Conservation (phyloP, 495 filamentous ascomycete genomes). For the Penicillium lagena region DNA sequence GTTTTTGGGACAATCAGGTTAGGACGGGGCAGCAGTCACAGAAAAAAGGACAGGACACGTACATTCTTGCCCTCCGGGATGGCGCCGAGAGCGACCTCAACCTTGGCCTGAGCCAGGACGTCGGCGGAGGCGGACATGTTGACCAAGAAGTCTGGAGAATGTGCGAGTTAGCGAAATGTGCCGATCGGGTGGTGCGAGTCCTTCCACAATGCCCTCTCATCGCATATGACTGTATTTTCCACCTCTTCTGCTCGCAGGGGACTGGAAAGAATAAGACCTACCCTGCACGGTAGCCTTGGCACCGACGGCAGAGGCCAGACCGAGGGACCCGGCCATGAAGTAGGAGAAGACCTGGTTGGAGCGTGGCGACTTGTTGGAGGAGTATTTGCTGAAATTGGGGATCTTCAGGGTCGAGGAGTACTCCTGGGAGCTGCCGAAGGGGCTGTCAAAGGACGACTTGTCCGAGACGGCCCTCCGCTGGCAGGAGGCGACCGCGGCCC, state of each 20-base stretch:
- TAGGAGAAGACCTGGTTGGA: constrained; percentile 86
- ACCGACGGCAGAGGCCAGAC: constrained; percentile 80
- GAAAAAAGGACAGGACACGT: constrained; percentile 26
- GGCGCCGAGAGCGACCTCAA: constrained; percentile 84
- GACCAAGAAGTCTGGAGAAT: constrained; percentile 82
- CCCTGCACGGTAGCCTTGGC: constrained; percentile 97
- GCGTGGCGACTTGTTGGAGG: constrained; percentile 54
- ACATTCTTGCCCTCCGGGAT: constrained; percentile 99
- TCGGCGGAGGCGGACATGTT: constrained; percentile 99
- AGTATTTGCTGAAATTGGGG: constrained; percentile 87
- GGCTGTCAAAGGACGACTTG: constrained; percentile 46
- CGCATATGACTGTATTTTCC: not conserved
- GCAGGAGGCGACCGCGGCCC: constrained; percentile 42
- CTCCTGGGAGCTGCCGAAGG: constrained; percentile 38
- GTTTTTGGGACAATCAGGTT: not conserved
- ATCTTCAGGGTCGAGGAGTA: constrained; percentile 58
- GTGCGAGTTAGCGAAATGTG: too few relatives aligned
- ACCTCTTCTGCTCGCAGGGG: constrained; percentile 1
- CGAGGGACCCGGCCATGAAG: constrained; percentile 97
- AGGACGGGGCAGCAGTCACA: too few relatives aligned
- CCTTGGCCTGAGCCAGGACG: constrained; percentile 98
- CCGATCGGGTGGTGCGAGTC: too few relatives aligned
- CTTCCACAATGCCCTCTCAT: not conserved
- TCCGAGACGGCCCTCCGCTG: constrained; percentile 41
- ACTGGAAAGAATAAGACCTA: constrained; percentile 40